Evolutionary conservation across 768 basidiomycete species (phyloP), one percentile per base, ranked within the genome.

Genomic region (Galerina marginata): DNA sequence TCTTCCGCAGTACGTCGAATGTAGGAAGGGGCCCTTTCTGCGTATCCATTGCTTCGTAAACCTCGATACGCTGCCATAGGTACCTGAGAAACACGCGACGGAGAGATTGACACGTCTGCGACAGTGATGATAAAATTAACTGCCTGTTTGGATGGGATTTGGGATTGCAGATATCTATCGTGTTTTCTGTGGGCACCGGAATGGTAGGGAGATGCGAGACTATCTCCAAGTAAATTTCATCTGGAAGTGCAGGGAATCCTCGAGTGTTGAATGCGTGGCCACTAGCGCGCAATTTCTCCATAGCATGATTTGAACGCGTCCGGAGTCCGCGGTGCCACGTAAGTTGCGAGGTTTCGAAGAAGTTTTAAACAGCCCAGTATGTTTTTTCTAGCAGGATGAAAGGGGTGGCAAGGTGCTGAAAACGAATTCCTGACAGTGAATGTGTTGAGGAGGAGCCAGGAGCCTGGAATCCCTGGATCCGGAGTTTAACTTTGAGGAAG

Each of bases 201-300:
- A 66, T 43, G 2, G 50, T 46, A 9, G 68, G 63, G 36, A 69
- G 26, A 44, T 69, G 40, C 10, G 66, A 66, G 6, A 65, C 23
- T 20, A 72, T 72, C 33, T 72, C 68, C 3, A 69, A 58, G 9
- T 71, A 62, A 2, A 73, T 53, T 44, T 74, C 73, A 26, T 65
- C 56, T 2, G 70, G 68, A 14, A 73, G 54, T 6, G 54, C 61
- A 14, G 66, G 60, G 26, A 72, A 46, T 1, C 69, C 69, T n/a
- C 38, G 49, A 0, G 61, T 63, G 51, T 72, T 74, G 37, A 42
- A 52, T 14, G 2, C 6, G 11, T 39, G 51, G 37, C 38, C 51
- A 12, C 51, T 52, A 3, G 51, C 37, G 40, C 11, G 16, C 10
- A 61, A 48, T 20, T 15, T 54, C 26, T 43, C 38, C 20, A 20